phyloP scores from a whole-genome alignment of 2,329 filamentous ascomycete species.

The Neoarthrinium moseri region DNA sequence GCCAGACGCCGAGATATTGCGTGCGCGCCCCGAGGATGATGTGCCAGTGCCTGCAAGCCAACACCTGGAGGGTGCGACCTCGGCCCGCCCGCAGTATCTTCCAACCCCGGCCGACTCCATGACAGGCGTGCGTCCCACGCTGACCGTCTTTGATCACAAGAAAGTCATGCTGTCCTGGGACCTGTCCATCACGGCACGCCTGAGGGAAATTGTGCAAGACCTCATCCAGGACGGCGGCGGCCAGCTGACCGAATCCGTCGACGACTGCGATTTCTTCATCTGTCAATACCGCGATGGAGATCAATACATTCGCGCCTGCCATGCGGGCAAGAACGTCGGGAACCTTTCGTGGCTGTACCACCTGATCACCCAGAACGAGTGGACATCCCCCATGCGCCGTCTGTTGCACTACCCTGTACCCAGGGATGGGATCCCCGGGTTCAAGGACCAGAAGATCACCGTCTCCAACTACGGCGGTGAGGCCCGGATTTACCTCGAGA shows the following conservation, averaged over 20 bases:
- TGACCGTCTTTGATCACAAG: conserved; percentile 75
- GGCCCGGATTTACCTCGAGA: conserved; percentile 89
- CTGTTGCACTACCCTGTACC: conserved; percentile 90
- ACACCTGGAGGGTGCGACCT: conserved; percentile 67
- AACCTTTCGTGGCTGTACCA: conserved; percentile 94
- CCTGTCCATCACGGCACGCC: conserved; percentile 65
- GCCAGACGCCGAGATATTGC: conserved; percentile 83
- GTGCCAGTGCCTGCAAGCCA: conserved; percentile 56
- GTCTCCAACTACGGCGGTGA: conserved; percentile 97
- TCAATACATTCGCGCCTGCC: conserved; percentile 75
- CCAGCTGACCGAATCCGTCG: conserved; percentile 60
- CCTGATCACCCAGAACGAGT: conserved; percentile 83
- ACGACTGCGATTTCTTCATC: conserved; percentile 77
- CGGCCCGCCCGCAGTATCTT: conserved; percentile 41
- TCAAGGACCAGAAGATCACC: conserved; percentile 75
- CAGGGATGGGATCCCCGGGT: conserved; percentile 73
- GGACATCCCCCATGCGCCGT: conserved; percentile 80
- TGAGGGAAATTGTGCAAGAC: conserved; percentile 65
- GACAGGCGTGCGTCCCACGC: conserved; percentile 41
- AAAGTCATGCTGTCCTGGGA: conserved; percentile 76
- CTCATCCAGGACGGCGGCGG: conserved; percentile 75
- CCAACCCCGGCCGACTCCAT: conserved; percentile 38
- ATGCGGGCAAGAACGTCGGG: conserved; percentile 77
- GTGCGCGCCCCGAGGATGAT: conserved; percentile 51
- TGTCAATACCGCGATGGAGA: conserved; percentile 82